Evolutionary conservation across 2,329 filamentous ascomycete species (phyloP).

Genomic region (Fusarium devonianum): DNA sequence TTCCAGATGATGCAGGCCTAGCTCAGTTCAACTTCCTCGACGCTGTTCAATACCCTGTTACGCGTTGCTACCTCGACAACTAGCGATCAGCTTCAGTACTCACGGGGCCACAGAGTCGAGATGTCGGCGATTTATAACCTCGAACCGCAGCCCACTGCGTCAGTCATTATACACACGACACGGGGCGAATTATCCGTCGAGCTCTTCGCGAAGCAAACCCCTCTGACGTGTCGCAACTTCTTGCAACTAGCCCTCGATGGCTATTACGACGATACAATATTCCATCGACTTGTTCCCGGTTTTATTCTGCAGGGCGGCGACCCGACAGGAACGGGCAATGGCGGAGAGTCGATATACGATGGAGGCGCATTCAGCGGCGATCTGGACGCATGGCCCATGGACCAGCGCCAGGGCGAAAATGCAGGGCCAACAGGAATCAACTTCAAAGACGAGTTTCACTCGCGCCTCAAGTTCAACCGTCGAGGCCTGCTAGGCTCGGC

Average conservation of each 20-base stretch:
- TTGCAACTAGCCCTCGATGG: conserved; percentile 93
- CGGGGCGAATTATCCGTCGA: conserved; percentile 88
- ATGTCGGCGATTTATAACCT: conserved; percentile 96
- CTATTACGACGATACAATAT: conserved; percentile 93
- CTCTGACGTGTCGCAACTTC: conserved; percentile 92
- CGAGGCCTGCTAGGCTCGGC: conserved; percentile 95
- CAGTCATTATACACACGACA: conserved; percentile 89
- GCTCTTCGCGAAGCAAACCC: conserved; percentile 93
- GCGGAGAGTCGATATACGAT: conserved; percentile 91
- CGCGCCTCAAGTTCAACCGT: conserved; percentile 89
- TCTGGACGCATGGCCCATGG: conserved; percentile 75
- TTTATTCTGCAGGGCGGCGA: conserved; percentile 97
- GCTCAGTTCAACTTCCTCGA: conserved; percentile 5
- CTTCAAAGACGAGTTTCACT: conserved; percentile 88
- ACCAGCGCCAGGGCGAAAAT: conserved; percentile 68
- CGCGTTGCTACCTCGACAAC: conserved; percentile 6
- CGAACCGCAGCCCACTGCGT: conserved; percentile 92
- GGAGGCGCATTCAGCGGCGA: conserved; percentile 77
- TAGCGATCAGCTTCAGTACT: background rate
- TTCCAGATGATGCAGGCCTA: conserved; percentile 12
- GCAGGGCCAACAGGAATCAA: conserved; percentile 65
- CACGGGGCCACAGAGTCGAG: background rate
- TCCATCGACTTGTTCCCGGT: conserved; percentile 89
- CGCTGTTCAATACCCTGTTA: conserved; percentile 12
- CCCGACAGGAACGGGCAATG: conserved; percentile 89